Base-by-base conservation (phyloP, 2,329 filamentous ascomycete genomes). In the Keithomyces neogunnii region DNA sequence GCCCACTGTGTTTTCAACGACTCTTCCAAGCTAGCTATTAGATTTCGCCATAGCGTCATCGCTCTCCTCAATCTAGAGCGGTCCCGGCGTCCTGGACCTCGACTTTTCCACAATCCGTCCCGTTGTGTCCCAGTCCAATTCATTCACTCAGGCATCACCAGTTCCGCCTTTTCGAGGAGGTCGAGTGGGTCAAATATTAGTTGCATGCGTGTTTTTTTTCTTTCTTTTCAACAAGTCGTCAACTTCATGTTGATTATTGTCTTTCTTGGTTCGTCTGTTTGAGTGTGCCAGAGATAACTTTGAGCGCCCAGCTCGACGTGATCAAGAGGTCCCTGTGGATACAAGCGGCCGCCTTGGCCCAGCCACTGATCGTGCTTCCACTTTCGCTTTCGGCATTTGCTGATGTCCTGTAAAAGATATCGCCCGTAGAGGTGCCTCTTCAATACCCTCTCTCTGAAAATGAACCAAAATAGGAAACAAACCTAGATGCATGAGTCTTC, bases 21-120 rank as follows among this genome's bases (percentile, higher is more conserved):
- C 61, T 62, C 57, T 64, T 63, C 61, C 62, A 63, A 64, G 62
- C 62, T 63, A 62, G 62, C 62, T 64, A 63, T 64, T 64, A 62
- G 61, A 64, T 63, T 64, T 64, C 62, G 61, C 62, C 59, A 63
- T 64, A 63, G 62, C 62, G 58, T 64, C 59, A 60, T 63, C 61
- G 62, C 62, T 64, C 62, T 63, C 50, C 52, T 48, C 44, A 36
- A 50, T 48, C 42, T 43, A 40, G 36, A 53, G 36, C 51, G 26
- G n/a, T 35, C 47, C 43, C 44, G 33, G 42, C 13, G 35, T 47
- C 19, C 42, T 30, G 29, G 26, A n/a, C 26, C 40, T 49, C 40
- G 28, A 26, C n/a, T 49, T 49, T 36, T 36, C 48, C 48, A 32
- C 30, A 33, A 46, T 32, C 38, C 26, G 33, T 40, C 13, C 13